Conservation (phyloP, 2,329 filamentous ascomycete species). For the Colletotrichum siamense region DNA sequence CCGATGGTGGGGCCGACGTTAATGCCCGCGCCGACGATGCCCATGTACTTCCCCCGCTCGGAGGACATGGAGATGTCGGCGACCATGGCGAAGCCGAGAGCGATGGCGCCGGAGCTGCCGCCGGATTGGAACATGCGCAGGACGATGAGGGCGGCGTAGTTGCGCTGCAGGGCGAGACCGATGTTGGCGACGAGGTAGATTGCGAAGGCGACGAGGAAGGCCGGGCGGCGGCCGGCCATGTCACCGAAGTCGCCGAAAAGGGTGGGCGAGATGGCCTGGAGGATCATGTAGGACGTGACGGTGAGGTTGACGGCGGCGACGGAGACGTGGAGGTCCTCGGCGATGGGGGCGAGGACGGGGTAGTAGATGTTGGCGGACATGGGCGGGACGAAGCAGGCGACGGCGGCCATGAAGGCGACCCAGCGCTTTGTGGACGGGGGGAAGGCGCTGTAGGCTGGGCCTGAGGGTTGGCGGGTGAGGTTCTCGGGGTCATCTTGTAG, state of each 20-base stretch:
- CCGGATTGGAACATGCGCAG: slow-evolving; percentile 67
- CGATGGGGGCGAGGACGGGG: slow-evolving; percentile 45
- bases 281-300: slow-evolving; percentile 67
- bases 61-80: slow-evolving; percentile 73
- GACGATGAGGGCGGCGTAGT: slow-evolving; percentile 63
- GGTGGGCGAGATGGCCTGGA: slow-evolving; percentile 67
- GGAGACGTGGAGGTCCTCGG: slow-evolving; percentile 43
- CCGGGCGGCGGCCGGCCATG: slow-evolving; percentile 63
- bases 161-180: slow-evolving; percentile 62
- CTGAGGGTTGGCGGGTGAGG: slow-evolving; percentile 35
- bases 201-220: slow-evolving; percentile 61
- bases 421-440: slow-evolving; percentile 49
- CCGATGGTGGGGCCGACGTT: slow-evolving; percentile 61
- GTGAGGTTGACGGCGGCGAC: slow-evolving; percentile 51
- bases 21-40: slow-evolving; percentile 64
- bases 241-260: slow-evolving; percentile 69
- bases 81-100: slow-evolving; percentile 73
- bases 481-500: slow-evolving; percentile 27
- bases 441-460: slow-evolving; percentile 41
- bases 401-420: slow-evolving; percentile 57
- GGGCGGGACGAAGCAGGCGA: slow-evolving; percentile 61
- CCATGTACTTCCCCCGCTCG: slow-evolving; percentile 77
- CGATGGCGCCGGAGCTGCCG: slow-evolving; percentile 73
- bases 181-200: slow-evolving; percentile 66
- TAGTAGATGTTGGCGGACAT: slow-evolving; percentile 66